Percentiles rank a stretch among this genome's conserved stretches.
phyloP scores from a whole-genome alignment of 352 stramenopile species.

The Pythium rhizo-oryzae region DNA sequence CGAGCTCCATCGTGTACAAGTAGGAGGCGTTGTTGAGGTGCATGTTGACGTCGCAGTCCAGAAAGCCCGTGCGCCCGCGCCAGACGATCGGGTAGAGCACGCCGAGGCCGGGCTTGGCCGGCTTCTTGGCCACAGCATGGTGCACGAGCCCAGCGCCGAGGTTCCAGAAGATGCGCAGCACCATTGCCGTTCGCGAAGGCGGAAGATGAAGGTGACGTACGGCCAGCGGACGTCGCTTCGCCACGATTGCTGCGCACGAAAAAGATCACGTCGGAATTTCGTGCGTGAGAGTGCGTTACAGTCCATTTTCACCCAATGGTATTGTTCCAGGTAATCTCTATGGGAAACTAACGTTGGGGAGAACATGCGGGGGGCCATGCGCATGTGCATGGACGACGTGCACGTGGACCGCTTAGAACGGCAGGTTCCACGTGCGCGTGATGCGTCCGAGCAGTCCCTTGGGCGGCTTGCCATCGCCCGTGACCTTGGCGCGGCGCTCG shows the following conservation, averaged over 20 bases:
- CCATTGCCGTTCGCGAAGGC: conserved; percentile 46
- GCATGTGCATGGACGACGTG: too few species aligned
- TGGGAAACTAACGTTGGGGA: conserved; percentile 2
- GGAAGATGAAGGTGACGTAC: not conserved
- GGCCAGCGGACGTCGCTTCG: not conserved
- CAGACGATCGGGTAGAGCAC: conserved; percentile 65
- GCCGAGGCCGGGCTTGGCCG: conserved; percentile 42
- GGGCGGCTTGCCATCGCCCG: conserved; percentile 15
- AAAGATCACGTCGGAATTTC: conserved; percentile 21
- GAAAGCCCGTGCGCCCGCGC: conserved; percentile 53
- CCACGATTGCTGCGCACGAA: not conserved
- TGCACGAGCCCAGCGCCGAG: conserved; percentile 45
- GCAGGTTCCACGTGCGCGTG: conserved; percentile 36
- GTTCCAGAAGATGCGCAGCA: conserved; percentile 73
- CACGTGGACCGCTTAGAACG: conserved; percentile 28
- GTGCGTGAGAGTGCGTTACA: not conserved
- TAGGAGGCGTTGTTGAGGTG: conserved; percentile 85
- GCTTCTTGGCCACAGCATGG: conserved; percentile 52
- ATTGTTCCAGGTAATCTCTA: conserved; percentile 14
- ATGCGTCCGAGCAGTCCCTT: conserved; percentile 21
- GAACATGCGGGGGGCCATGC: too few species aligned
- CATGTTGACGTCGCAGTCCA: conserved; percentile 82
- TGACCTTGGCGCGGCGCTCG: conserved; percentile 25
- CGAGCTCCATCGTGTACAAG: conserved; percentile 81
- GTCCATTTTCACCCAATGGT: conserved; percentile 30